Conservation (phyloP, 176 grass and related monocot genomes). For the Paspalum notatum region DNA sequence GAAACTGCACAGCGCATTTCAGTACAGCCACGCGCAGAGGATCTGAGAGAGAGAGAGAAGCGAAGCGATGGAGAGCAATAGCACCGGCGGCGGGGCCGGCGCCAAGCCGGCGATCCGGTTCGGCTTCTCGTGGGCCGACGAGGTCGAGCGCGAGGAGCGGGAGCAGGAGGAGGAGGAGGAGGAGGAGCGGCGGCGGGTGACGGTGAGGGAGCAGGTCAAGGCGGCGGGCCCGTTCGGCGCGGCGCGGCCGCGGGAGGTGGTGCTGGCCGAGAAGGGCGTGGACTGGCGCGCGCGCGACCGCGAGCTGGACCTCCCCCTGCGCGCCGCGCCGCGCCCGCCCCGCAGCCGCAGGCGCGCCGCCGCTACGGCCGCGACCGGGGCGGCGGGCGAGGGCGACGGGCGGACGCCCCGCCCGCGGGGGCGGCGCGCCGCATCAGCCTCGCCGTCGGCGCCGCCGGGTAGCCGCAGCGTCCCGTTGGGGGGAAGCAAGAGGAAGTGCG, state of each 20-base stretch:
- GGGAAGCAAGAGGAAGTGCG: slow-evolving; percentile 33
- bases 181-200: background rate
- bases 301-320: slow-evolving; percentile 32
- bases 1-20: no score
- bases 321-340: background rate
- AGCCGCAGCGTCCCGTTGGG: slow-evolving; percentile 4
- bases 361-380: background rate
- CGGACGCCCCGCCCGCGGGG: background rate
- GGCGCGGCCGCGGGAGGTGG: slow-evolving; percentile 59
- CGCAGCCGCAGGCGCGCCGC: background rate
- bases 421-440: background rate
- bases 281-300: slow-evolving; percentile 59
- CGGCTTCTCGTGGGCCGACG: slow-evolving; percentile 77
- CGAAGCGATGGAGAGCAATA: slow-evolving; percentile 29
- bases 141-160: slow-evolving; percentile 68
- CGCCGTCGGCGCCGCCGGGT: background rate
- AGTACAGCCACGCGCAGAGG: background rate
- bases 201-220: slow-evolving; percentile 12
- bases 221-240: slow-evolving; percentile 50
- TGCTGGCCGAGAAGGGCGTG: slow-evolving; percentile 66
- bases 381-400: background rate
- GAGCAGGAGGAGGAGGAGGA: background rate
- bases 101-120: slow-evolving; percentile 36
- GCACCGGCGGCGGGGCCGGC: background rate
- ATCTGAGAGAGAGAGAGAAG: no score